Evolutionary conservation across 129 eudicot species (phyloP).

Genomic region (Gnaphalium uliginosum): DNA sequence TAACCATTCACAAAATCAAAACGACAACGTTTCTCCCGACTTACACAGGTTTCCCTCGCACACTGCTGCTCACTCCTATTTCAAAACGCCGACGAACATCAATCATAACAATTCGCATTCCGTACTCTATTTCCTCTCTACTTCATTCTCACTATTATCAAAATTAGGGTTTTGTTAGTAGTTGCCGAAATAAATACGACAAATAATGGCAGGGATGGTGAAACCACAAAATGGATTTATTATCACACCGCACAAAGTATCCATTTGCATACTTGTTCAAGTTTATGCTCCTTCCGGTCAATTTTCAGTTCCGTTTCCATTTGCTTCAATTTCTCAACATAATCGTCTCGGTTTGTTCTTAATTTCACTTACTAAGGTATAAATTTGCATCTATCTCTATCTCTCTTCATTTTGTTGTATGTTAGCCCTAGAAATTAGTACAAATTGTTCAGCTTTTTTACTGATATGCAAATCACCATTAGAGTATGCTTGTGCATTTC

Average conservation of each 20-base stretch:
- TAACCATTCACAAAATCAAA: background rate
- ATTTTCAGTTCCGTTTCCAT: slow-evolving; percentile 64
- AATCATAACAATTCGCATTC: background rate
- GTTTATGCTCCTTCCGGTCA: slow-evolving; percentile 80
- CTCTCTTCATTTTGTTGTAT: background rate
- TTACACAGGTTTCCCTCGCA: slow-evolving; percentile 35
- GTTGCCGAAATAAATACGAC: no score
- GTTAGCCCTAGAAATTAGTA: background rate
- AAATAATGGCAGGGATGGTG: slow-evolving; percentile 54
- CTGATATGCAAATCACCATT: slow-evolving; percentile 2
- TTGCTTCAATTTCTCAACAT: slow-evolving; percentile 81
- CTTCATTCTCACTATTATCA: background rate
- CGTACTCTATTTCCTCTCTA: background rate
- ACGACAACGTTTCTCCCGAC: slow-evolving; percentile 19
- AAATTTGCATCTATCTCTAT: background rate
- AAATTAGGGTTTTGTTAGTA: no score
- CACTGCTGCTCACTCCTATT: slow-evolving; percentile 1
- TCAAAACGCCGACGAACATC: slow-evolving; percentile 10
- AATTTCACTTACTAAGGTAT: slow-evolving; percentile 69
- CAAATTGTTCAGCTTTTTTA: background rate
- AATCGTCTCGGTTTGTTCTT: slow-evolving; percentile 71
- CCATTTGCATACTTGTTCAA: slow-evolving; percentile 67
- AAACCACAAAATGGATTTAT: slow-evolving; percentile 60
- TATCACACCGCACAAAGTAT: slow-evolving; percentile 84
- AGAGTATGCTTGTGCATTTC: no score